Evolutionary conservation across 2,329 filamentous ascomycete genomes (phyloP).

Genomic region (Penicillium glabrum): DNA sequence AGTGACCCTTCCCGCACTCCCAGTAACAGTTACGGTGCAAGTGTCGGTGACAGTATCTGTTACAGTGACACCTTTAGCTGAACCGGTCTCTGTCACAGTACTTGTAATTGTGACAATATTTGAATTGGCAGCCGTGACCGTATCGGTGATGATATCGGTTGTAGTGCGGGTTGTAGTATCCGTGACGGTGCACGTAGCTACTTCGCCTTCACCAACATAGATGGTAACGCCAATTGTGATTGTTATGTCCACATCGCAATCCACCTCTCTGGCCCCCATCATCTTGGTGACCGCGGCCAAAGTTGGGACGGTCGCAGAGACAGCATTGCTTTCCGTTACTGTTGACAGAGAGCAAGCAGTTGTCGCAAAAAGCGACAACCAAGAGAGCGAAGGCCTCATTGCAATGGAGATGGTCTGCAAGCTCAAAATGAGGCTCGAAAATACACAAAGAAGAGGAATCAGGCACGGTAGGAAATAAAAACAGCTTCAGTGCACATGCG

Average conservation of each 20-base stretch:
- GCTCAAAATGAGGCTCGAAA: neutral
- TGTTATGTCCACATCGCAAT: neutral
- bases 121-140: neutral
- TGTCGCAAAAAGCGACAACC: slow-evolving; percentile 13
- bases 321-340: neutral
- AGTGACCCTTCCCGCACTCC: neutral
- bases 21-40: neutral
- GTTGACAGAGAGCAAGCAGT: neutral
- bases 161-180: neutral
- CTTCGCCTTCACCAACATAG: slow-evolving; percentile 6
- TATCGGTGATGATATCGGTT: neutral
- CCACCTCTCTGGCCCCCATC: neutral
- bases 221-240: slow-evolving; percentile 6
- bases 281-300: neutral
- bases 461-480: neutral
- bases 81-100: neutral
- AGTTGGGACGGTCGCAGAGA: neutral
- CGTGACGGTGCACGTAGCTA: neutral
- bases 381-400: slow-evolving; percentile 9
- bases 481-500: neutral
- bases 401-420: neutral
- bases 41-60: slow-evolving; percentile 2
- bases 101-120: neutral
- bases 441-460: neutral
- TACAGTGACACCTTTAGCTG: neutral